Conservation (phyloP, 306 rosid species). For the Quercus robur region DNA sequence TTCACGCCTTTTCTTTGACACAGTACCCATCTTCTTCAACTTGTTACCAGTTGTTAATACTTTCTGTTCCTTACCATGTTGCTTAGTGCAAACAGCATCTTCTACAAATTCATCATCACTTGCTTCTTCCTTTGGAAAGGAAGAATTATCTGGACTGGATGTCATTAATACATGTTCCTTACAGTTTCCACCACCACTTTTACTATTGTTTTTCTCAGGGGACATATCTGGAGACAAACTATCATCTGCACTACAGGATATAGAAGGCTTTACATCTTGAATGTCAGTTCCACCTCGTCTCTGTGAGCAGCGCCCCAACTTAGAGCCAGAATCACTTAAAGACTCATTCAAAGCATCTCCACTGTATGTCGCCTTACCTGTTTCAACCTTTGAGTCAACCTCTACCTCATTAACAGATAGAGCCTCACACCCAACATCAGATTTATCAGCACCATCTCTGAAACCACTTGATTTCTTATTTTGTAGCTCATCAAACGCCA, state of each 20-base stretch:
- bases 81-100: constrained; percentile 33
- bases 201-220: constrained; percentile 41
- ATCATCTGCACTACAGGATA: constrained; percentile 36
- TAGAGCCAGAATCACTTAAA: constrained; percentile 39
- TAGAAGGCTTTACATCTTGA: constrained; percentile 42
- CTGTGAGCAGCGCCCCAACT: constrained; percentile 55
- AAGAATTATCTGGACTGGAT: constrained; percentile 22
- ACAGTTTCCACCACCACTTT: constrained; percentile 24
- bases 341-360: constrained; percentile 33
- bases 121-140: constrained; percentile 17
- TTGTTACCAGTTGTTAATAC: constrained; percentile 48
- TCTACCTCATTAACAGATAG: constrained; percentile 52
- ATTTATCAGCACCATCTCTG: constrained; percentile 58
- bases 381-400: constrained; percentile 45
- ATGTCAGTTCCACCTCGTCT: constrained; percentile 45
- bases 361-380: constrained; percentile 34
- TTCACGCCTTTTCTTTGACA: constrained; percentile 44
- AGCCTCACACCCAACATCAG: constrained; percentile 59
- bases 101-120: constrained; percentile 26
- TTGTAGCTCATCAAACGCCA: constrained; percentile 75
- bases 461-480: constrained; percentile 55
- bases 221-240: constrained; percentile 44
- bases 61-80: constrained; percentile 39
- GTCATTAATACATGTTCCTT: constrained; percentile 37
- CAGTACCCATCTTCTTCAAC: constrained; percentile 46